Conservation (phyloP, 2,329 filamentous ascomycete species). For the Penicillium expansum region DNA sequence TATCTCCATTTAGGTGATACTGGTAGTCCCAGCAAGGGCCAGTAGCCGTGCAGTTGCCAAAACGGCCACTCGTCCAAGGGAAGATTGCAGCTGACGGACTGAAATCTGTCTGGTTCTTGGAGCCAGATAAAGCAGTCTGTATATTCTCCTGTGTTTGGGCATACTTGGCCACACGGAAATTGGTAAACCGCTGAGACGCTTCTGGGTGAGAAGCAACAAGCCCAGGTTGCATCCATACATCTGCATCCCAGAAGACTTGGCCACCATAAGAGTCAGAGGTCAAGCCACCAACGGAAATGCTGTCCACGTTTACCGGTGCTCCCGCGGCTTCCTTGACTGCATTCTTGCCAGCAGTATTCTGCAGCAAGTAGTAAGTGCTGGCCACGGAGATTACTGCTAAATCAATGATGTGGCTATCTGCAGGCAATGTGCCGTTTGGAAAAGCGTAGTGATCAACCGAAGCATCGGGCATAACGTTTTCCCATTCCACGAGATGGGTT, state of each 20-base stretch:
- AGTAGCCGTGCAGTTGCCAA: slow-evolving; percentile 65
- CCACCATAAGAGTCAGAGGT: slow-evolving; percentile 67
- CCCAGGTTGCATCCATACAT: slow-evolving; percentile 68
- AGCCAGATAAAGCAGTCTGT: slow-evolving; percentile 54
- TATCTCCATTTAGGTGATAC: slow-evolving; percentile 70
- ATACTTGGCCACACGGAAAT: slow-evolving; percentile 61
- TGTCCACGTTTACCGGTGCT: slow-evolving; percentile 57
- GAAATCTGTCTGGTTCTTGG: slow-evolving; percentile 59
- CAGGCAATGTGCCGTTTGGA: slow-evolving; percentile 57
- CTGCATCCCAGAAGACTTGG: slow-evolving; percentile 64
- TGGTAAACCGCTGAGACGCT: slow-evolving; percentile 61
- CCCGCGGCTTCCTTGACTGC: slow-evolving; percentile 52
- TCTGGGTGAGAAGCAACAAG: slow-evolving; percentile 63
- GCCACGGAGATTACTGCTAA: slow-evolving; percentile 49
- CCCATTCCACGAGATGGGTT: slow-evolving; percentile 63
- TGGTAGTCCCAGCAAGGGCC: slow-evolving; percentile 68
- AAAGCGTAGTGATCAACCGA: slow-evolving; percentile 63
- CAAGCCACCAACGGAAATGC: slow-evolving; percentile 66
- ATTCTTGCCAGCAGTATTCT: slow-evolving; percentile 53
- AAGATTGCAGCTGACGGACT: slow-evolving; percentile 60
- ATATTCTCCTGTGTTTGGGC: slow-evolving; percentile 61
- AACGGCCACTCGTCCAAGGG: slow-evolving; percentile 66
- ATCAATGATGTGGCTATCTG: slow-evolving; percentile 56
- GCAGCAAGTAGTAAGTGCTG: slow-evolving; percentile 49
- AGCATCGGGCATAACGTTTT: slow-evolving; percentile 56